A percentile compares a stretch with the other conserved stretches of the same genome.
Evolutionary conservation across 371 early-diverging fungal species (phyloP).

Genomic region (Zopfochytrium polystomum): DNA sequence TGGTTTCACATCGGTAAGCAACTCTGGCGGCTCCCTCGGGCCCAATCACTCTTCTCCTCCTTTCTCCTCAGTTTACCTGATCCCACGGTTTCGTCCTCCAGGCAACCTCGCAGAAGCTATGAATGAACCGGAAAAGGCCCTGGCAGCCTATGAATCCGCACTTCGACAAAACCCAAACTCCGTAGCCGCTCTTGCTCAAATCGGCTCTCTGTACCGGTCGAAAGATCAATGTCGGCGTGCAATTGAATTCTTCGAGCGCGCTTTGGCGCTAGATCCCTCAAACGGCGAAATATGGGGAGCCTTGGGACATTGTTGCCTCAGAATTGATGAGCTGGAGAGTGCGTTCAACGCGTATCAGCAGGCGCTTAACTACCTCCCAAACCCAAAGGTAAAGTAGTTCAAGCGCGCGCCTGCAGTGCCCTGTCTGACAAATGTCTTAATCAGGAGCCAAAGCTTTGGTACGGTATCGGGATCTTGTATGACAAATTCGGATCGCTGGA

Average conservation of each 20-base stretch:
- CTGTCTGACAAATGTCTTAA: neutral
- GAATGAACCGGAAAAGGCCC: constrained; percentile 76
- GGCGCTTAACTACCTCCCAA: constrained; percentile 81
- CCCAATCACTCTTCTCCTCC: constrained; percentile 3
- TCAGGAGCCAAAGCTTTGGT: constrained; percentile 96
- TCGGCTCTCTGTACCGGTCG: constrained; percentile 67
- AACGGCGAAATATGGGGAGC: constrained; percentile 93
- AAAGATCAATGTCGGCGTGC: constrained; percentile 70
- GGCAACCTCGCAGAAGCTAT: constrained; percentile 58
- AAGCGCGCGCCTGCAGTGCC: neutral
- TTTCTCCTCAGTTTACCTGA: too few species aligned
- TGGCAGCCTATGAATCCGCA: constrained; percentile 78
- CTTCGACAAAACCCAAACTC: constrained; percentile 88
- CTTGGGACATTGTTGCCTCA: constrained; percentile 88
- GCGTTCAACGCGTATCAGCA: constrained; percentile 93
- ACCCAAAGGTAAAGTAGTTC: constrained; percentile 65
- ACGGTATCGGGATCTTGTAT: constrained; percentile 95
- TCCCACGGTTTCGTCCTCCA: too few species aligned
- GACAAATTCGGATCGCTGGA: constrained; percentile 95
- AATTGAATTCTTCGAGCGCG: constrained; percentile 82
- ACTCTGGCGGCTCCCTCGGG: neutral
- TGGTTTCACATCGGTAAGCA: constrained; percentile 73
- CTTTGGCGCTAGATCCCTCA: constrained; percentile 69
- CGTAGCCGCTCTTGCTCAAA: constrained; percentile 66
- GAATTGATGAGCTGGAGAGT: constrained; percentile 89